phyloP scores from a whole-genome alignment of 2,329 filamentous ascomycete species.

The Aureobasidium vineae region DNA sequence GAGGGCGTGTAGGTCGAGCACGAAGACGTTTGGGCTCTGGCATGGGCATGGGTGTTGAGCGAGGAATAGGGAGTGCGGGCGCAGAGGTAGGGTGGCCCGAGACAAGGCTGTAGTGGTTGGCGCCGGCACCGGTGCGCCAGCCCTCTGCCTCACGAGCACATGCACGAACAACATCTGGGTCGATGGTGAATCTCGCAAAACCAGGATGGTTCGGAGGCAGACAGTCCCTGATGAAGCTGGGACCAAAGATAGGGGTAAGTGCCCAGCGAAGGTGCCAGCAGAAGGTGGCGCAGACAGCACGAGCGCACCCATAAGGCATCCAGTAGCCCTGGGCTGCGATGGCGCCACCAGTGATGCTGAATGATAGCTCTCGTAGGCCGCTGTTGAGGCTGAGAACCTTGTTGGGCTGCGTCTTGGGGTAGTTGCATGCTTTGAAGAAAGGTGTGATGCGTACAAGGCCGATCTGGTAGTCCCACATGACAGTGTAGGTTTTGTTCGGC shows the following conservation, averaged over 20 bases:
- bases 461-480: conserved; percentile 98
- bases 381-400: conserved; percentile 70
- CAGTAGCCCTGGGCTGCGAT: conserved; percentile 95
- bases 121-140: conserved; percentile 34
- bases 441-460: conserved; percentile 92
- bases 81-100: background rate
- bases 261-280: conserved; percentile 81
- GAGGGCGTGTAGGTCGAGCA: conserved; percentile 28
- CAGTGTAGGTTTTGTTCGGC: conserved; percentile 61
- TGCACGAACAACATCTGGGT: conserved; percentile 41
- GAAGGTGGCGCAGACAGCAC: conserved; percentile 84
- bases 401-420: conserved; percentile 87
- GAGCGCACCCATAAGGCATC: conserved; percentile 88
- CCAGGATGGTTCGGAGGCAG: conserved; percentile 60
- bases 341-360: conserved; percentile 92
- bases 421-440: conserved; percentile 87
- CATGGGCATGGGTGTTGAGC: conserved; percentile 29
- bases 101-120: background rate
- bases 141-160: conserved; percentile 41
- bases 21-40: conserved; percentile 22
- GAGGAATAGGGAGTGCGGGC: conserved; percentile 28
- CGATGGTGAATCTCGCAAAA: conserved; percentile 47
- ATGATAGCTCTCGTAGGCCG: conserved; percentile 82
- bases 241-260: conserved; percentile 86
- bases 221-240: conserved; percentile 73